Evolutionary conservation across 768 basidiomycete species (phyloP), one percentile per base, ranked within the genome.

Genomic region (Collybia sp.): DNA sequence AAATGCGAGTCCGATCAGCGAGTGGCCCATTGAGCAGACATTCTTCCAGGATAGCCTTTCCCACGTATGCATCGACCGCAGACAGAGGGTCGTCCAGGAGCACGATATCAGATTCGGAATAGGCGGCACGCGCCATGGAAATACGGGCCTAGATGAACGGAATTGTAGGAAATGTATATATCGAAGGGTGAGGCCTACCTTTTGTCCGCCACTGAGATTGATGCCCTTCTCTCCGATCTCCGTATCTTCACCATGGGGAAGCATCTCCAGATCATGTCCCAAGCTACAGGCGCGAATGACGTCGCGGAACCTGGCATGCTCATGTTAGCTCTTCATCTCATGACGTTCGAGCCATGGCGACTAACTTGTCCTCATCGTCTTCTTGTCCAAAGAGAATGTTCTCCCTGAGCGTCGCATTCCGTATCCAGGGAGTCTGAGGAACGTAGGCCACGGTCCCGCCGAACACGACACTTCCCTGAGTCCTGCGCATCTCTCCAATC

Each of bases 21-120:
- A 83, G 59, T 2, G 81, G 79, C 0, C 81, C 76, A 15, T 59
- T 58, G 15, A 79, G 62, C 5, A 88, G 58, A 53, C 84, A 85
- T 34, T 83, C 66, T 15, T 86, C 77, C 3, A 87, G 53, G 42
- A 87, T 77, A 20, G 71, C 70, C 52, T 81, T 80, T 9, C 84
- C 83, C 4, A 90, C 88, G 52, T 85, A 80, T 0, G 86, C 79
- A 51, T 91, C 88, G 6, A 91, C 82, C 0, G 88, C 88, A 31
- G 82, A 80, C 30, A 92, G 74, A 12, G 89, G 85, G 57, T 93
- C 90, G 56, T 93, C 89, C 20, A 92, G 72, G 12, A 92, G 74
- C 35, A 88, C 79, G 44, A 92, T 73, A 47, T 89, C 84, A 1
- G 84, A 73, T 0, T 73, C 65, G 2, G 85, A 82, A 56, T 91